These are phyloP conservation scores for Penicillium fimorum DNA, from an alignment of 495 filamentous ascomycete genomes.

Conservation along the genomic window DNA sequence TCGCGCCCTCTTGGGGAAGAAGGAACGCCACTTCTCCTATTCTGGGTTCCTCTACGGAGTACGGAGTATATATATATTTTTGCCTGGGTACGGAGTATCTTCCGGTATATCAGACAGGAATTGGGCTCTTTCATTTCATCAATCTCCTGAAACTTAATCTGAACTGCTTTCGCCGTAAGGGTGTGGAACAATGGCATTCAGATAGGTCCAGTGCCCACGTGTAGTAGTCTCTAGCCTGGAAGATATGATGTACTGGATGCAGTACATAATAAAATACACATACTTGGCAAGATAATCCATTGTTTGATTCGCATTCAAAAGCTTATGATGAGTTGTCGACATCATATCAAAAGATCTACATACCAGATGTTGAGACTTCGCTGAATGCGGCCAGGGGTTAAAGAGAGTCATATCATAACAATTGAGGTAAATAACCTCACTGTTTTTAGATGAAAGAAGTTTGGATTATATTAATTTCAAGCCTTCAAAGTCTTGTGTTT, in stretches of 20 bases:
- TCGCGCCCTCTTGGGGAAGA: neutral
- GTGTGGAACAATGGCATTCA: neutral
- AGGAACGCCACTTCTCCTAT: neutral
- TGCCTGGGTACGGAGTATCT: neutral
- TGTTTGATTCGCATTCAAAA: slow-evolving; percentile 2
- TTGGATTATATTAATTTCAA: neutral
- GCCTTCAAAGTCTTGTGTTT: neutral
- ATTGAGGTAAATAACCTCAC: neutral
- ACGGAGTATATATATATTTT: neutral
- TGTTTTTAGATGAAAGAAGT: neutral
- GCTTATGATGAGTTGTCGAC: slow-evolving; percentile 1
- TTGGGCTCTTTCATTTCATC: neutral
- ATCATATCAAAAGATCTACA: slow-evolving; percentile 6
- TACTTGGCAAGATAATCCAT: slow-evolving; percentile 1
- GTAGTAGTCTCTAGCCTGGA: neutral
- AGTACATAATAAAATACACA: neutral
- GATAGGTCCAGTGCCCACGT: neutral
- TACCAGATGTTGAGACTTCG: neutral
- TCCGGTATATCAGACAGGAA: no score
- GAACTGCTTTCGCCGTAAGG: neutral
- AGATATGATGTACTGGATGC: neutral
- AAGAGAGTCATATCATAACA: slow-evolving; percentile 3
- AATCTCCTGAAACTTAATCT: neutral
- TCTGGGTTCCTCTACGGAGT: no score
- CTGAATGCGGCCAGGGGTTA: slow-evolving; percentile 1